Conservation (phyloP, 345 rosid genomes). For the Eucalyptus marginata region DNA sequence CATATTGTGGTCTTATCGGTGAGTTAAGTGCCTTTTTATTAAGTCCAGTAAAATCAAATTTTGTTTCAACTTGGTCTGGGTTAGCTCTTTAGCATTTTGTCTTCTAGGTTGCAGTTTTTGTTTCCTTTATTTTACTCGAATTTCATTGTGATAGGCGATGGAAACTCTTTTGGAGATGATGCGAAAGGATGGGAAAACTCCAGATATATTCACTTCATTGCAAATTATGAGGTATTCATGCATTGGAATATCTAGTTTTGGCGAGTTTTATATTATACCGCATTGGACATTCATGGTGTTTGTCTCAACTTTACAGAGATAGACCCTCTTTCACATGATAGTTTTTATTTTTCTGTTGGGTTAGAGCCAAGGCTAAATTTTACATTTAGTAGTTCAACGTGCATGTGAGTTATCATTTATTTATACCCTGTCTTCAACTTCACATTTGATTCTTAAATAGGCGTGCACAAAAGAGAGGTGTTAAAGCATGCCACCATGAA, state of each 20-base stretch:
- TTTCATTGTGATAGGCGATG: slow-evolving; percentile 34
- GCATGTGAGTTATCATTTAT: background rate
- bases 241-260: background rate
- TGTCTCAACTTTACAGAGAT: background rate
- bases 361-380: background rate
- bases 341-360: background rate
- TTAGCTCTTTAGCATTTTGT: background rate
- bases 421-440: background rate
- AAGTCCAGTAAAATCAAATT: background rate
- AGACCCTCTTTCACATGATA: background rate
- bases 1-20: background rate
- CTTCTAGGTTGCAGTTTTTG: background rate
- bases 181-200: slow-evolving; percentile 43
- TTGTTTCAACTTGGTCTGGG: background rate
- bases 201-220: slow-evolving; percentile 50
- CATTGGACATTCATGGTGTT: background rate
- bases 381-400: background rate
- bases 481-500: background rate
- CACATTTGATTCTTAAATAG: background rate
- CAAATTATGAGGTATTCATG: slow-evolving; percentile 59
- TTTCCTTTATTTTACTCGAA: background rate
- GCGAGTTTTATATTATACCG: background rate
- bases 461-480: background rate
- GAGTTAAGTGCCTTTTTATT: background rate
- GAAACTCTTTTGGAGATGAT: slow-evolving; percentile 80